Evolutionary conservation across 2,329 filamentous ascomycete species (phyloP), one percentile per base, ranked within the genome.

Genomic region (Penicillium janthinellum): DNA sequence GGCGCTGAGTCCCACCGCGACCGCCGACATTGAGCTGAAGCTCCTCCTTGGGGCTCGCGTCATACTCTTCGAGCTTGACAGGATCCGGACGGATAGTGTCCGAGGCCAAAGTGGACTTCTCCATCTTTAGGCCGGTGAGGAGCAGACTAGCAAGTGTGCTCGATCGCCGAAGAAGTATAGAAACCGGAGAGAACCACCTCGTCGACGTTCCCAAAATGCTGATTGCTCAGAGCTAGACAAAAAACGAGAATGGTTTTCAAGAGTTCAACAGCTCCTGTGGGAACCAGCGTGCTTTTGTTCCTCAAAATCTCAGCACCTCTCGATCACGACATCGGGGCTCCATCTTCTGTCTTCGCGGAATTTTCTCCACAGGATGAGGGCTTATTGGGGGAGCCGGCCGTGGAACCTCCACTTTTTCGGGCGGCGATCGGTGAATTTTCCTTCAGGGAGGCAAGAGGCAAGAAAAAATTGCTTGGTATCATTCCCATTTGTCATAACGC

Each of bases 11-110:
- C 12, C 65, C 69, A 48, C 68, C 73, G 22, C 71, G 72, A 37
- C 73, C 73, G 31, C 73, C 73, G 4, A 73, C 67, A 59, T 74
- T 74, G 61, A 75, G 62, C 59, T 71, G 62, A 31, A 72, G 54
- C 39, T 72, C 71, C 17, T 62, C 64, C 44, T 73, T 73, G 25
- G 59, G 56, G 17, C 58, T 54, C 14, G 41, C 54, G 39, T 67
- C 61, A 51, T 61, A 62, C 1, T 54, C 60, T 5, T 60, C 59
- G 14, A 65, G 41, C 28, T 52, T 57, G 12, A 50, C 45, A 5
- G 56, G 25, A 20, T 64, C 62, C 11, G 66, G 51, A 25, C 60
- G 57, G 59, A 67, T 64, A 15, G 61, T 37, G 35, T 66, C 62
- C 14, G 56, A 22, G n/a, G 41, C 53, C 17, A 55, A 34, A n/a